A percentile compares a stretch with the other conserved stretches of the same genome.
These are phyloP conservation scores for Yarrowia osloensis DNA, from an alignment of 805 yeast genomes.

Conservation along the genomic window DNA sequence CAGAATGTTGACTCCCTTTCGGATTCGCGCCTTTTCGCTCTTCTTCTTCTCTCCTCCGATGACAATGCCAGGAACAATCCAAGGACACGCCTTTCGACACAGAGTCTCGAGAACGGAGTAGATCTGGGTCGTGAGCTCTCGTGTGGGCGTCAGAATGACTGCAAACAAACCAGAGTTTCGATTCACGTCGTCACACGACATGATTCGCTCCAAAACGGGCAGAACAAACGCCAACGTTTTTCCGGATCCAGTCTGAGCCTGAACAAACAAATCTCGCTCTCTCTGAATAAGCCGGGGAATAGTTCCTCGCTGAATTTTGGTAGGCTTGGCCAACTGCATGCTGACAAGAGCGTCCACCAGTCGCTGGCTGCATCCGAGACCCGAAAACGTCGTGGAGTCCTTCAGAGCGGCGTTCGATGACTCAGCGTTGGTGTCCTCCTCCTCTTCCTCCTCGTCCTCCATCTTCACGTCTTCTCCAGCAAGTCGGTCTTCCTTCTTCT, in stretches of 20 bases:
- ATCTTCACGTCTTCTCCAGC: constrained; percentile 48
- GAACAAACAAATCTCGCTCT: constrained; percentile 74
- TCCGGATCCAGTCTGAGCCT: constrained; percentile 98
- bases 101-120: constrained; percentile 75
- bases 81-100: constrained; percentile 64
- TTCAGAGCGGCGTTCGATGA: constrained; percentile 85
- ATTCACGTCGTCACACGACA: constrained; percentile 51
- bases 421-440: constrained; percentile 38
- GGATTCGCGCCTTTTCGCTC: constrained; percentile 89
- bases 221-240: constrained; percentile 85
- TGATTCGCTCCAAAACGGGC: constrained; percentile 76
- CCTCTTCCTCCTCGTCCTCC: constrained; percentile 42
- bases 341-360: constrained; percentile 59
- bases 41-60: constrained; percentile 99
- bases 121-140: constrained; percentile 92
- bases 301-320: constrained; percentile 81
- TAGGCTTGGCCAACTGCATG: constrained; percentile 59
- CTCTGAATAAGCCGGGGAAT: constrained; percentile 58
- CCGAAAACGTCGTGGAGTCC: constrained; percentile 68
- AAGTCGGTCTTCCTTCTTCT: constrained; percentile 55
- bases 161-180: constrained; percentile 88
- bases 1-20: constrained; percentile 94
- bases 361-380: constrained; percentile 63
- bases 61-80: constrained; percentile 91
- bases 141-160: constrained; percentile 84